Evolutionary conservation across 2,329 filamentous ascomycete species (phyloP), one percentile per base, ranked within the genome.

Genomic region (Didymella exigua): DNA sequence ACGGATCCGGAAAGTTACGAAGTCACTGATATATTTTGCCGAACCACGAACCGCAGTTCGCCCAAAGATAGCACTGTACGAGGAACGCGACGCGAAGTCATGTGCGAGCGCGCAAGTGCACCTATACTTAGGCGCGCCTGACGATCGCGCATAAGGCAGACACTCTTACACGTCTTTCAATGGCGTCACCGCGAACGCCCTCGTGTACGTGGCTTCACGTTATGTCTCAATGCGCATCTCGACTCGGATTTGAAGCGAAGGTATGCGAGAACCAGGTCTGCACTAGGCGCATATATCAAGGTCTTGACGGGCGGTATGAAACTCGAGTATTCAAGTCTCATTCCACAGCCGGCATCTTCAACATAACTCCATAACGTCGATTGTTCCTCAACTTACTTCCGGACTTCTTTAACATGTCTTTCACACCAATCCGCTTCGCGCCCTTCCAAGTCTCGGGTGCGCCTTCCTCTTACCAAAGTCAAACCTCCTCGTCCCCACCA

Each of bases 401-500:
- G 5, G 16, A 2, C 23, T 14, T 7, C 7, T 40, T 14, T 10
- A 56, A 3, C 13, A 64, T 65, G 61, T 60, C 57, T 10, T 61
- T 71, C 11, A 61, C 68, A 14, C 70, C 70, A 0, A 70, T 72
- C 30, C 68, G 70, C 42, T 60, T 73, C 46, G 53, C 62, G 2
- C 69, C 67, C 5, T 69, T 73, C 19, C 70, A 73, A 58, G 59
- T 72, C 33, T 46, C 49, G 23, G 65, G 58, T 45, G 57, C 59
- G 11, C 62, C 68, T 4, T 57, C 63, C 9, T 56, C 63, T 6
- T 10, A 19, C 4, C 19, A 49, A 19, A 14, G 27, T 10, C 38
- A 54, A 14, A 63, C 65, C 24, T 60, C 64, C 1, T 65, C 68
- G 24, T 60, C 60, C 30, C 64, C 69, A 38, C 50, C 60, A 13